Base-by-base conservation (phyloP, 2,329 filamentous ascomycete species). In the Alternaria arborescens region DNA sequence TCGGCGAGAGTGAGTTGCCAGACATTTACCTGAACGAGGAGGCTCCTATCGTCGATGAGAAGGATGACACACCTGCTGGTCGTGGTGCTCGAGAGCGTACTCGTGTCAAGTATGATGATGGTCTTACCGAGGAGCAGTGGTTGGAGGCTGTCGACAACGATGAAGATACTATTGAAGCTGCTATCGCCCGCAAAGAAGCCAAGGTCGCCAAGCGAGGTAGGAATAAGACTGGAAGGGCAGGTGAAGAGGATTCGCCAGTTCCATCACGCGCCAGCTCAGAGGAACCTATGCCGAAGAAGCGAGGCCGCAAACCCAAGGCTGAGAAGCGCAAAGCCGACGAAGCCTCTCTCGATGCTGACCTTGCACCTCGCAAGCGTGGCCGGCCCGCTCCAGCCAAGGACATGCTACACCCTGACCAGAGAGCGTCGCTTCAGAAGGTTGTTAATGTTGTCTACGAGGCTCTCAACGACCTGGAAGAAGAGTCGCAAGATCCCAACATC, bases 101-200 rank as follows among this genome's bases (percentile, higher is more conserved):
- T 68, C 90, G 93, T 74, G 94, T 97, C 72, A 91, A 91, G 78
- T 99, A 99, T 71, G 95, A 99, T 72, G 95, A 99, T 74, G 95
- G 96, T 53, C 88, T 99, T 30, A 98, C 95, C 0, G 96, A 99
- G 81, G 95, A 99, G 82, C 96, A 99, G 79, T 99, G 95, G 95
- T 87, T 98, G 52, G 94, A 97, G 84, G 95, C 95, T 55, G 94
- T 99, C 32, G 95, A 99, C 76, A 94, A 97, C 62, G 94, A 97
- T 52, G 95, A 99, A 1, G 95, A 99, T 76, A 90, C 88, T 0
- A 93, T 97, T 30, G 95, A 98, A 76, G 94, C 93, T 55, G 95
- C 95, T 2, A 94, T 96, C 38, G 91, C 92, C 36, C 89, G 95
- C 41, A 98, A 97, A 74, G 89, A 93, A 75, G 92, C 92, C 5